Evolutionary conservation across 2,329 filamentous ascomycete species (phyloP), one percentile per base, ranked within the genome.

Genomic region (Pezicula radicicola): DNA sequence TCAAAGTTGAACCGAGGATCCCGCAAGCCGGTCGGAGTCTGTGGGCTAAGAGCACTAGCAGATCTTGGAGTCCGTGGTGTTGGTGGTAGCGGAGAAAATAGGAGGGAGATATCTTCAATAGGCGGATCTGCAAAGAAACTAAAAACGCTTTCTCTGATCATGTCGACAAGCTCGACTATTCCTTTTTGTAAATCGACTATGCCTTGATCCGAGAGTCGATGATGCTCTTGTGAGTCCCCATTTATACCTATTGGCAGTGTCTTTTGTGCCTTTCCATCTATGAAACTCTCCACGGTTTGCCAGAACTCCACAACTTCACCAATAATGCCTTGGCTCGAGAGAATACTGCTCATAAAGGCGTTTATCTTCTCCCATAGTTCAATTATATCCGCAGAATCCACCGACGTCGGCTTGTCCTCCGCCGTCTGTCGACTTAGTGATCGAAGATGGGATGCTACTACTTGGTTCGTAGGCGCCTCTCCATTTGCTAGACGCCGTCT

Each of bases 281-380:
- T 87, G 67, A 99, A 99, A 1, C 89, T 88, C 63, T 95, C 87
- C 0, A 92, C 86, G 13, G 87, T 94, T 59, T 96, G 89, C 91
- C 93, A 97, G 68, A 96, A 97, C 57, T 96, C 91, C 16, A 96
- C 72, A 1, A 97, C 81, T 68, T 99, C 94, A 1, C 91, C 91
- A 6, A 99, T 75, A 15, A 97, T 78, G 4, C 94, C 94, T 56
- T 86, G 84, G 6, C 85, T 72, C 0, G 91, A 92, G 0, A 99
- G 75, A 37, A 99, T 77, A 40, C 80, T 83, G 9, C 75, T 85
- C 54, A 97, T 68, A 56, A 91, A 94, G 0, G 80, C 75, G 53
- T 90, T 75, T 57, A 96, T 85, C 66, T 92, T 90, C 63, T 97
- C 92, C 94, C 94, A 99, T 54, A 97, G 80, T 60, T 96, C 91